These are phyloP conservation scores for Sugiyamaella pinicola DNA, from an alignment of 1,139 yeast species.

Conservation along the genomic window DNA sequence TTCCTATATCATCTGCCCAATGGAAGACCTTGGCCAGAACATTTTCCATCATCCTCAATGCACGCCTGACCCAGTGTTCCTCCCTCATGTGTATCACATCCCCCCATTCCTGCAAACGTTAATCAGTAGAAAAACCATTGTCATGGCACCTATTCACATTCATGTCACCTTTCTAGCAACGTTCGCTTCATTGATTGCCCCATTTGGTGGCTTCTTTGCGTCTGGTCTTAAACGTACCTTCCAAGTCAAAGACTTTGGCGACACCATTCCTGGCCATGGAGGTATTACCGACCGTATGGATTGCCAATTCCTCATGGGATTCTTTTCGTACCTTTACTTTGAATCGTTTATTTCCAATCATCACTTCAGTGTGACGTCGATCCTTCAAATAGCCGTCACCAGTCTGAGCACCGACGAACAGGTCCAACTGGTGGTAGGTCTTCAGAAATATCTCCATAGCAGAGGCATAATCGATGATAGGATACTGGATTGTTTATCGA, in stretches of 20 bases:
- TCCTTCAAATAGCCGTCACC: slow-evolving; percentile 74
- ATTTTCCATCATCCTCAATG: slow-evolving; percentile 64
- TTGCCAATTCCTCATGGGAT: slow-evolving; percentile 97
- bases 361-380: slow-evolving; percentile 68
- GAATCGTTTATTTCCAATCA: slow-evolving; percentile 79
- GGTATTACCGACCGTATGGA: slow-evolving; percentile 98
- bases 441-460: slow-evolving; percentile 59
- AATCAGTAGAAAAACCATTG: slow-evolving; percentile 48
- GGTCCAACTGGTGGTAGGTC: slow-evolving; percentile 59
- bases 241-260: slow-evolving; percentile 90
- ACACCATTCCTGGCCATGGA: slow-evolving; percentile 96
- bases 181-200: slow-evolving; percentile 96
- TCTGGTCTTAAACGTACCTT: slow-evolving; percentile 97
- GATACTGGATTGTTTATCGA: slow-evolving; percentile 7
- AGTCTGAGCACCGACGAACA: slow-evolving; percentile 71
- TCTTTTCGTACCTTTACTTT: slow-evolving; percentile 86
- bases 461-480: slow-evolving; percentile 13
- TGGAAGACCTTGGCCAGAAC: slow-evolving; percentile 59
- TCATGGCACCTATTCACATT: slow-evolving; percentile 79
- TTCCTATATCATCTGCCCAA: slow-evolving; percentile 87
- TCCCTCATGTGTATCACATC: slow-evolving; percentile 73
- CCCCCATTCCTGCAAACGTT: slow-evolving; percentile 65
- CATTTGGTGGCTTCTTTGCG: slow-evolving; percentile 98
- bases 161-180: slow-evolving; percentile 86
- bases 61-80: slow-evolving; percentile 83